phyloP scores from a whole-genome alignment of 148 eudicot species.

The Limonium bicolor region DNA sequence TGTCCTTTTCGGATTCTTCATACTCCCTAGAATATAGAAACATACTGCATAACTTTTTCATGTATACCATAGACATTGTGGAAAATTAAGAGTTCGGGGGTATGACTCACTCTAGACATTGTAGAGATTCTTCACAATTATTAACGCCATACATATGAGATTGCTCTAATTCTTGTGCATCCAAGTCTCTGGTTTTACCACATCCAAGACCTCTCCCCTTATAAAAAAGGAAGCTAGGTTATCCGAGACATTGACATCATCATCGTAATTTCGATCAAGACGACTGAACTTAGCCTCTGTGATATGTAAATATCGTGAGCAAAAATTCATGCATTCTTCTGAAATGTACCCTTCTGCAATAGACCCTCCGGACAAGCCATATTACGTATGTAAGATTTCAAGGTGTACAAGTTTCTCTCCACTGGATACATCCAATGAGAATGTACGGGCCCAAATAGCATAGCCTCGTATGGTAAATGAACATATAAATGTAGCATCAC shows the following conservation, averaged over 20 bases:
- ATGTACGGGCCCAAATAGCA: background rate
- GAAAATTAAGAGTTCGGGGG: too few species aligned
- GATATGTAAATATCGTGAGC: slow-evolving; percentile 6
- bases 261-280: background rate
- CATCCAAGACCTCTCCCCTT: slow-evolving; percentile 1
- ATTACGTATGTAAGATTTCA: slow-evolving; percentile 9
- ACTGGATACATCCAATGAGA: slow-evolving; percentile 12
- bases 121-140: slow-evolving; percentile 5
- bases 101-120: slow-evolving; percentile 3
- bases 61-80: too few species aligned
- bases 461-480: slow-evolving; percentile 9
- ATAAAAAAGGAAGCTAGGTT: background rate
- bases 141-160: slow-evolving; percentile 4
- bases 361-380: slow-evolving; percentile 12
- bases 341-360: slow-evolving; percentile 9
- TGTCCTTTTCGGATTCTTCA: too few species aligned
- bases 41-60: too few species aligned
- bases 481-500: too few species aligned
- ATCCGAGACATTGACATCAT: background rate
- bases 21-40: too few species aligned
- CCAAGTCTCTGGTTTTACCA: background rate
- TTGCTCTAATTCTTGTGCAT: background rate
- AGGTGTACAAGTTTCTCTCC: slow-evolving; percentile 4
- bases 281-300: slow-evolving; percentile 6
- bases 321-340: slow-evolving; percentile 12